phyloP scores from a whole-genome alignment of 2,329 filamentous ascomycete species.

The Thielaviopsis punctulata region DNA sequence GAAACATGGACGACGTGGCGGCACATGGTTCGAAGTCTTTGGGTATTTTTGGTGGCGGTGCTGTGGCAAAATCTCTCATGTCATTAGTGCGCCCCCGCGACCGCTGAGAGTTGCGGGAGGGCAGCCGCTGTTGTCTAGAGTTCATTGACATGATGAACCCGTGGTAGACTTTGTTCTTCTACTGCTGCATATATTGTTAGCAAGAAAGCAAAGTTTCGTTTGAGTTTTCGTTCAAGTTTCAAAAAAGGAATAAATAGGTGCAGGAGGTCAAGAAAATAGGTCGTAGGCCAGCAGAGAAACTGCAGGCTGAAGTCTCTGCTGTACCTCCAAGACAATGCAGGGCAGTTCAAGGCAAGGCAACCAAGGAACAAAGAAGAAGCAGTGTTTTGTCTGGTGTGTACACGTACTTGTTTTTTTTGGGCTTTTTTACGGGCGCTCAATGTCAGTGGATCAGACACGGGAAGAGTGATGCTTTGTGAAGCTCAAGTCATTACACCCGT shows the following conservation, averaged over 20 bases:
- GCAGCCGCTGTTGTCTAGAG: slow-evolving; percentile 6
- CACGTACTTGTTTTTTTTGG: neutral
- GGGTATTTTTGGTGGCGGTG: slow-evolving; percentile 14
- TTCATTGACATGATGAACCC: slow-evolving; percentile 3
- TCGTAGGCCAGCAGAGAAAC: neutral
- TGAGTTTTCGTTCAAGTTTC: neutral
- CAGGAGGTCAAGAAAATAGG: neutral
- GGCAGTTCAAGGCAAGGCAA: neutral
- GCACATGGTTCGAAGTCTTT: slow-evolving; percentile 70
- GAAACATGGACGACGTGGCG: slow-evolving; percentile 75
- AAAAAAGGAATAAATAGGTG: neutral
- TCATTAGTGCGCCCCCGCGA: slow-evolving; percentile 10
- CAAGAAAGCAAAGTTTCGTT: neutral
- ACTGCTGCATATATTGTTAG: neutral
- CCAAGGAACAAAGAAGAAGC: neutral
- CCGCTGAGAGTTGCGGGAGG: slow-evolving; percentile 3
- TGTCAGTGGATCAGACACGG: neutral
- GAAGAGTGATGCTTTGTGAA: neutral
- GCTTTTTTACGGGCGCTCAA: neutral
- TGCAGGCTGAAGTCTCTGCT: neutral
- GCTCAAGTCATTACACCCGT: slow-evolving; percentile 9
- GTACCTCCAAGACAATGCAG: neutral
- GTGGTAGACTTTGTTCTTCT: neutral
- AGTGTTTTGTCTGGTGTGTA: neutral
- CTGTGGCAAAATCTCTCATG: slow-evolving; percentile 10